A percentile compares a stretch with the other conserved stretches of the same genome.
These are phyloP conservation scores for Albatrellus sp. DNA, from an alignment of 1,284 basidiomycete genomes.

Conservation along the genomic window DNA sequence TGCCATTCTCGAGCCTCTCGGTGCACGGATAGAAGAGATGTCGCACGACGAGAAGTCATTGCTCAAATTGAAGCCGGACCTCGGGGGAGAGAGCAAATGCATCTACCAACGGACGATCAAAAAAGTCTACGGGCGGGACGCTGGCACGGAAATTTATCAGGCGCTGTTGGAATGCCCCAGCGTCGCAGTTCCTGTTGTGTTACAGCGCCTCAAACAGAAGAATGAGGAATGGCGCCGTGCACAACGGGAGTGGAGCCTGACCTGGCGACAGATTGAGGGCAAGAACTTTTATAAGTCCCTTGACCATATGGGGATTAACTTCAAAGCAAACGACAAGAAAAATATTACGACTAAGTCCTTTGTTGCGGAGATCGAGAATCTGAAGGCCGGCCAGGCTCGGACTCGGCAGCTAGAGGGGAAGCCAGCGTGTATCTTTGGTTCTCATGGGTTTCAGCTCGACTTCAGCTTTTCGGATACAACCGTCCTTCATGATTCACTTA, in stretches of 20 bases:
- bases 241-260: conserved; percentile 92
- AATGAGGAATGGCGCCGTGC: conserved; percentile 96
- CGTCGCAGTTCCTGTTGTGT: conserved; percentile 86
- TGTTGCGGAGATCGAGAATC: conserved; percentile 77
- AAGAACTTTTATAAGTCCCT: conserved; percentile 97
- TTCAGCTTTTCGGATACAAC: conserved; percentile 71
- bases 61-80: conserved; percentile 80
- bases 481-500: conserved; percentile 81
- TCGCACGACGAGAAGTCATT: conserved; percentile 73
- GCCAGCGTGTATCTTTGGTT: conserved; percentile 19
- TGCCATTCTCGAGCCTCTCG: conserved; percentile 83
- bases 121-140: conserved; percentile 85
- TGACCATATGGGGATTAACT: conserved; percentile 91
- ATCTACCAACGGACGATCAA: conserved; percentile 93
- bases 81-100: conserved; percentile 80
- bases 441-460: conserved; percentile 63
- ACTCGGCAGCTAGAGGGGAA: conserved; percentile 9
- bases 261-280: conserved; percentile 94
- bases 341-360: conserved; percentile 85
- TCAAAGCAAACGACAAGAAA: conserved; percentile 97
- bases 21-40: conserved; percentile 83
- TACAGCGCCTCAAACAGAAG: conserved; percentile 84
- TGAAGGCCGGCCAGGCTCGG: conserved; percentile 57
- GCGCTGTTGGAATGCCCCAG: conserved; percentile 90
- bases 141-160: conserved; percentile 76